These are phyloP conservation scores for Populus hybrid DNA, from an alignment of 441 rosid genomes.

Conservation along the genomic window DNA sequence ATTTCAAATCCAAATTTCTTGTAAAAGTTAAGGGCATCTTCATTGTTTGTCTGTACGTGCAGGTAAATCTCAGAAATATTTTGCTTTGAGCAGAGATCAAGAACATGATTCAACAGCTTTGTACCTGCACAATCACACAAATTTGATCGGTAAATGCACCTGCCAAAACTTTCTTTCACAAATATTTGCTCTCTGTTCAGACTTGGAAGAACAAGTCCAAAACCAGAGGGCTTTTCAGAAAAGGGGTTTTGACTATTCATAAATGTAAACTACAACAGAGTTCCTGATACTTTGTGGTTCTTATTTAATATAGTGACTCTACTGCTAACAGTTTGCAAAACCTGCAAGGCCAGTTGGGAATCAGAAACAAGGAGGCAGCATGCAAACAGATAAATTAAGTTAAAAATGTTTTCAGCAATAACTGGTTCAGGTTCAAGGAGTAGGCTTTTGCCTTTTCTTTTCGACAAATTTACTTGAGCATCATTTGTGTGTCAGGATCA, in stretches of 20 bases:
- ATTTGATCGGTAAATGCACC: neutral
- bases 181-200: neutral
- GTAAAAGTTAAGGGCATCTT: conserved; percentile 86
- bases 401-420: neutral
- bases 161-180: neutral
- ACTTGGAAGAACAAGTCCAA: neutral
- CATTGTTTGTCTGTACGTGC: conserved; percentile 95
- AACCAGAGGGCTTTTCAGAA: neutral
- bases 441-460: neutral
- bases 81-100: conserved; percentile 68
- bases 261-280: neutral
- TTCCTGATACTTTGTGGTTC: neutral
- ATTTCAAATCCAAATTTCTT: conserved; percentile 87
- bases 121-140: conserved; percentile 56
- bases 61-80: conserved; percentile 77
- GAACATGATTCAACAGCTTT: conserved; percentile 75
- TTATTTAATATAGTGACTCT: too few relatives aligned
- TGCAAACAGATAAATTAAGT: neutral
- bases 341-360: neutral
- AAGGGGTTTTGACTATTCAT: neutral
- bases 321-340: neutral
- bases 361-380: neutral
- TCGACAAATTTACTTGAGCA: neutral
- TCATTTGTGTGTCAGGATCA: neutral
- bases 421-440: neutral